phyloP scores from a whole-genome alignment of 805 yeast genomes.

The Clavispora vitiphila region DNA sequence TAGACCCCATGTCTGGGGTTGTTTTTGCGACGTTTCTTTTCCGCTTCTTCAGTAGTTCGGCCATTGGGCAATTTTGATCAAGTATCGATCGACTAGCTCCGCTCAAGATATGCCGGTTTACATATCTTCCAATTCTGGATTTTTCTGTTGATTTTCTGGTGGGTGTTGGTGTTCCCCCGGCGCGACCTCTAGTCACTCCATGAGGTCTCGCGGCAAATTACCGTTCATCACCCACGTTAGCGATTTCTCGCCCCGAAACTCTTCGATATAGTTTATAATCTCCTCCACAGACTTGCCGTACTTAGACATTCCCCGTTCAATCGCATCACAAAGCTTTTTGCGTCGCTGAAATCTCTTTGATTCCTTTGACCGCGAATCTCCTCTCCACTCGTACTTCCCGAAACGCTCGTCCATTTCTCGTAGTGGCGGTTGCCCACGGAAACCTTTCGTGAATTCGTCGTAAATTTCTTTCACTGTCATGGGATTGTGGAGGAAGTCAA shows the following conservation, averaged over 20 bases:
- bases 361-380: slow-evolving; percentile 41
- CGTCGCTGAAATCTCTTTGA: slow-evolving; percentile 40
- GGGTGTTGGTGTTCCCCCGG: neutral
- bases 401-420: slow-evolving; percentile 38
- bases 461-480: slow-evolving; percentile 41
- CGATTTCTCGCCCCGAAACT: slow-evolving; percentile 38
- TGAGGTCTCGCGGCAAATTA: slow-evolving; percentile 33
- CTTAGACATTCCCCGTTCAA: slow-evolving; percentile 36
- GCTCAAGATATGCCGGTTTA: neutral
- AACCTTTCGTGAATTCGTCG: slow-evolving; percentile 42
- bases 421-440: slow-evolving; percentile 40
- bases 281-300: slow-evolving; percentile 38
- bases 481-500: slow-evolving; percentile 40
- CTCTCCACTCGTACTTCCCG: slow-evolving; percentile 44
- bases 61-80: no score
- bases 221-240: slow-evolving; percentile 47
- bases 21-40: no score
- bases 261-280: slow-evolving; percentile 36
- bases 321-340: slow-evolving; percentile 40
- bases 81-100: no score
- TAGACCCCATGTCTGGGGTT: no score
- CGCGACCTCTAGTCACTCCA: slow-evolving; percentile 3
- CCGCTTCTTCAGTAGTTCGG: no score
- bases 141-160: neutral
- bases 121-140: neutral